Percentiles rank a stretch among this genome's conserved stretches.
Evolutionary conservation across 2,329 filamentous ascomycete genomes (phyloP).

Genomic region (Emericellopsis cladophorae): DNA sequence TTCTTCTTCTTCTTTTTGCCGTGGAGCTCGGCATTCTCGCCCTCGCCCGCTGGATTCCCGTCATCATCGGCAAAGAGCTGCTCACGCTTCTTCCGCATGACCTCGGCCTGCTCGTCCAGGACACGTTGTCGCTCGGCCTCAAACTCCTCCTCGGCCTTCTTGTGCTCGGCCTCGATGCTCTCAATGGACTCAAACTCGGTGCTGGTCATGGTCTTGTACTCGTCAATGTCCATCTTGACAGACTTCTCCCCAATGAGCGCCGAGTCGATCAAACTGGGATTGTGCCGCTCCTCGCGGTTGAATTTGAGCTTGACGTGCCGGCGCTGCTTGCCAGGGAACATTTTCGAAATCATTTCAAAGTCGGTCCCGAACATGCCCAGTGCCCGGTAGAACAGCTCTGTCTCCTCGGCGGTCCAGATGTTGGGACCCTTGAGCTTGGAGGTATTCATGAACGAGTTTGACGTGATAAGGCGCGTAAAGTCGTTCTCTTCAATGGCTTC

Average conservation of each 20-base stretch:
- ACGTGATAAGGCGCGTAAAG: constrained; percentile 59
- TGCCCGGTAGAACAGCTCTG: constrained; percentile 63
- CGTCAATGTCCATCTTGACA: constrained; percentile 44
- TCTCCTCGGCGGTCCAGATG: constrained; percentile 59
- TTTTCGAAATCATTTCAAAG: constrained; percentile 65
- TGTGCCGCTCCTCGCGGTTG: constrained; percentile 61
- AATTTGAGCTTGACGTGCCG: constrained; percentile 74
- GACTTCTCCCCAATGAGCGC: constrained; percentile 49
- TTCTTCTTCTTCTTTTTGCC: constrained; percentile 19
- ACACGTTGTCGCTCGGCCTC: constrained; percentile 28
- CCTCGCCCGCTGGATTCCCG: constrained; percentile 5
- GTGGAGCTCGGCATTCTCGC: neutral
- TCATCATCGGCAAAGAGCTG: constrained; percentile 32
- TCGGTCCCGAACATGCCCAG: constrained; percentile 71
- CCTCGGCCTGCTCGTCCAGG: constrained; percentile 33
- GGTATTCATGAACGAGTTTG: constrained; percentile 48
- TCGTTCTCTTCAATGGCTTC: constrained; percentile 67
- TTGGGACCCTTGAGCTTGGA: constrained; percentile 52
- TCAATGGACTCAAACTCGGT: constrained; percentile 42
- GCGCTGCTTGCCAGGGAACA: constrained; percentile 61
- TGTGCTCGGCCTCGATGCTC: constrained; percentile 42
- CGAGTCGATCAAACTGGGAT: constrained; percentile 49
- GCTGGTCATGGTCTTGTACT: constrained; percentile 43
- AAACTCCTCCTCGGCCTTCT: constrained; percentile 29
- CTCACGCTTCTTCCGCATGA: constrained; percentile 33